Conservation (phyloP, 768 basidiomycete species). For the Psilocybe cubensis region DNA sequence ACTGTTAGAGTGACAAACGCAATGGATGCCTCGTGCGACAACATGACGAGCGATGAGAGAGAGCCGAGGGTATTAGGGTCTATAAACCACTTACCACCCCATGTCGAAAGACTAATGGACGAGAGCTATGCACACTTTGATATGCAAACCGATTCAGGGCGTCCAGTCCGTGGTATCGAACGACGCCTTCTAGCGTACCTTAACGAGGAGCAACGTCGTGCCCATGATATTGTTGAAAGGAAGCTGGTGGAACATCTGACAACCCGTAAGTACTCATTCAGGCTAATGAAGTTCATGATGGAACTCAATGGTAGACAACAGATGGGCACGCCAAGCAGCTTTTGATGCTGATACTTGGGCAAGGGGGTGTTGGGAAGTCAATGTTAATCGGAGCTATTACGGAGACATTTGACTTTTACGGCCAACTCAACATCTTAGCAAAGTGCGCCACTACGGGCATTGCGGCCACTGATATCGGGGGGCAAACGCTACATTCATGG, state of each 20-base stretch:
- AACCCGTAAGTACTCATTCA: not conserved
- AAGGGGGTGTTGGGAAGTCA: constrained; percentile 49
- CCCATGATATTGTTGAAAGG: not conserved
- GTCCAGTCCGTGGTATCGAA: not conserved
- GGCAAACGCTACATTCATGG: constrained; percentile 36
- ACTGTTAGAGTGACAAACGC: constrained; percentile 1
- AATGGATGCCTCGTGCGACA: too few species aligned
- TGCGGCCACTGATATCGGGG: constrained; percentile 41
- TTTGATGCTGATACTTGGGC: constrained; percentile 41
- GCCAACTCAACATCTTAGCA: constrained; percentile 17
- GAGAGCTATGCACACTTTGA: constrained; percentile 2
- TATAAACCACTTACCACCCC: too few species aligned
- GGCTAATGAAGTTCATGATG: not conserved
- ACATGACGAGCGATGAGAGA: not conserved
- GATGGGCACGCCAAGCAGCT: constrained; percentile 20
- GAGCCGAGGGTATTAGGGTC: too few species aligned
- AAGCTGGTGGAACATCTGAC: not conserved
- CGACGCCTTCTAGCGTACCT: not conserved
- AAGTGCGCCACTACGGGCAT: constrained; percentile 44
- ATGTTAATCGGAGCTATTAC: constrained; percentile 40
- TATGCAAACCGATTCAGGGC: too few species aligned
- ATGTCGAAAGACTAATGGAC: too few species aligned
- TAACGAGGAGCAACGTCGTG: not conserved
- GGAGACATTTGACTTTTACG: constrained; percentile 27
- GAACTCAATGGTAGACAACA: not conserved